Conservation (phyloP, 768 basidiomycete species). For the Podaxis sp. region DNA sequence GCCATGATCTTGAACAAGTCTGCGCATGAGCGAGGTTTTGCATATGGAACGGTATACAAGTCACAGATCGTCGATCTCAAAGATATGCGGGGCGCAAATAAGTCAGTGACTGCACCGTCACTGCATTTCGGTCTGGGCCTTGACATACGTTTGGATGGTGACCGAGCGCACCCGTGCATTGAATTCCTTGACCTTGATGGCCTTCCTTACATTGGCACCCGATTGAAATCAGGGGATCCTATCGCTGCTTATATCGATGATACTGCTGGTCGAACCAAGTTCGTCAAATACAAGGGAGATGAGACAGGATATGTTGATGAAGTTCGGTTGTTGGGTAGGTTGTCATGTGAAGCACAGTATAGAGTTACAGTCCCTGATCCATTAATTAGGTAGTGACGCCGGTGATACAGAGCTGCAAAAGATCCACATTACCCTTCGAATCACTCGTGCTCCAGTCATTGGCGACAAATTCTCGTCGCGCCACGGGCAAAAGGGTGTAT, state of each 20-base stretch:
- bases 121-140: constrained; percentile 89
- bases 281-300: constrained; percentile 96
- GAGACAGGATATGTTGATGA: constrained; percentile 87
- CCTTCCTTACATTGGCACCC: constrained; percentile 73
- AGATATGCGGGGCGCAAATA: constrained; percentile 67
- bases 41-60: constrained; percentile 95
- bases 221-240: constrained; percentile 70
- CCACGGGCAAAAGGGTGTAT: constrained; percentile 99
- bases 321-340: constrained; percentile 83
- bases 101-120: constrained; percentile 52
- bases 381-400: constrained; percentile 67
- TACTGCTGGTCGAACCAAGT: constrained; percentile 73
- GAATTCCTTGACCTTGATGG: constrained; percentile 79
- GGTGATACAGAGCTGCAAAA: constrained; percentile 90
- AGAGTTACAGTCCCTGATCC: constrained; percentile 6
- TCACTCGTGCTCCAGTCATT: constrained; percentile 93
- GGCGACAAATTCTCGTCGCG: constrained; percentile 99
- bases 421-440: constrained; percentile 88
- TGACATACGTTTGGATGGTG: constrained; percentile 60
- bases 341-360: not conserved
- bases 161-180: constrained; percentile 38
- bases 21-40: constrained; percentile 96
- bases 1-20: constrained; percentile 99
- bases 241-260: constrained; percentile 89
- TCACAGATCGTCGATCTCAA: constrained; percentile 89